Evolutionary conservation across 208 protist genomes (phyloP).

Genomic region (Tritrichomonas foetus): DNA sequence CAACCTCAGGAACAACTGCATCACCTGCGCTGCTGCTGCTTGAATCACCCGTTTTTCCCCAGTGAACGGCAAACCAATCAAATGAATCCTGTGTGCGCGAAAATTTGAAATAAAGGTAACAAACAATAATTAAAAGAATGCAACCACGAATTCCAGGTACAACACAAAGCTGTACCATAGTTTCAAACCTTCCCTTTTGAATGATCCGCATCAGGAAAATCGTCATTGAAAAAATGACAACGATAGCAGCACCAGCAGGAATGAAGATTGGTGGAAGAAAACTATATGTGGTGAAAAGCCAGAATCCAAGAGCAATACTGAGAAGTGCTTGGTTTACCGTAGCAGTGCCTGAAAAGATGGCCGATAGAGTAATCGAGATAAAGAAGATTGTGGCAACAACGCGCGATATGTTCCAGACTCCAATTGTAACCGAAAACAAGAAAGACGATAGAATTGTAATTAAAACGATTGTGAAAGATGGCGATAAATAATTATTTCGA

Average conservation of each 20-base stretch:
- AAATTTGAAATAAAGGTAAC: too few species aligned
- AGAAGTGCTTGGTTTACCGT: not conserved
- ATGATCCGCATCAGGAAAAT: not conserved
- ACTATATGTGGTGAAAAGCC: not conserved
- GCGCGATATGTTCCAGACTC: not conserved
- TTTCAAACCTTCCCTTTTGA: not conserved
- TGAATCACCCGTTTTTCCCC: not conserved
- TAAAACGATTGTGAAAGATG: not conserved
- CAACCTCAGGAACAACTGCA: not conserved
- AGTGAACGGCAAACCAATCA: not conserved
- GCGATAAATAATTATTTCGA: not conserved
- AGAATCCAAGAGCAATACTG: not conserved
- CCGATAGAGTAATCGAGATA: not conserved
- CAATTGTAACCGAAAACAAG: not conserved
- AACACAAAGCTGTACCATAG: not conserved
- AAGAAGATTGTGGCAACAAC: not conserved
- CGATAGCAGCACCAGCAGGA: too few species aligned
- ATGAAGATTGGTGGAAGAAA: constrained; percentile 17
- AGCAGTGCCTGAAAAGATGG: not conserved
- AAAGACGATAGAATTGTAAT: not conserved
- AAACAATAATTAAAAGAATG: not conserved
- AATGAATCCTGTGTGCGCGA: too few species aligned
- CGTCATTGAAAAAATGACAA: not conserved
- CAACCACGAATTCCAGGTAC: not conserved
- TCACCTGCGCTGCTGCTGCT: too few species aligned